Conservation (phyloP, 345 rosid genomes). For the Salix suchowensis region DNA sequence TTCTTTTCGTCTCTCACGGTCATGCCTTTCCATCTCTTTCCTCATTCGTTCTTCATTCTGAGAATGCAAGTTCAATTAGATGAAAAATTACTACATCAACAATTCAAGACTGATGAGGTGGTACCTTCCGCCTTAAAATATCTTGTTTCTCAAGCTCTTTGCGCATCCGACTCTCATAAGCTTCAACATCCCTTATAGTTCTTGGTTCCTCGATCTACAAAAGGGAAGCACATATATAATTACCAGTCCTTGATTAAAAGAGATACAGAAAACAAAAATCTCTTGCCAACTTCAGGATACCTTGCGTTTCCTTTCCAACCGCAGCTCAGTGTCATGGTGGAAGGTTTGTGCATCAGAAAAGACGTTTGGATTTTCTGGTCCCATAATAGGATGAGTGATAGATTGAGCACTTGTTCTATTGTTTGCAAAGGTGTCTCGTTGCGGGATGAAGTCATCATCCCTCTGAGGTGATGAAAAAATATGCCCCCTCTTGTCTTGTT, state of each 20-base stretch:
- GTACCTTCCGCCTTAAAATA: constrained; percentile 68
- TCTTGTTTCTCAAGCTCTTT: constrained; percentile 83
- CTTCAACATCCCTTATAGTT: constrained; percentile 66
- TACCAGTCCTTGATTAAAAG: constrained; percentile 9
- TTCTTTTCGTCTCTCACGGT: constrained; percentile 95
- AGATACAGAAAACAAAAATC: background rate
- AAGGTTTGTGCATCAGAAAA: constrained; percentile 38
- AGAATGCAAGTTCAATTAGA: constrained; percentile 18
- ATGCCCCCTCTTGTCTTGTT: constrained; percentile 56
- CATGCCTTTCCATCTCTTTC: constrained; percentile 88
- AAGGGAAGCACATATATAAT: constrained; percentile 19
- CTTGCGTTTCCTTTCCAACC: constrained; percentile 54
- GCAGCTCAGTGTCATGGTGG: constrained; percentile 35
- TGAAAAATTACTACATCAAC: background rate
- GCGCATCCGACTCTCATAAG: constrained; percentile 48
- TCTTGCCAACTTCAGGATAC: constrained; percentile 18
- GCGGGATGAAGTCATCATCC: constrained; percentile 49
- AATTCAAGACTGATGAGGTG: constrained; percentile 9
- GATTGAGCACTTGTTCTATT: constrained; percentile 38
- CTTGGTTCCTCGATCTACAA: constrained; percentile 67
- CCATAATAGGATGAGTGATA: constrained; percentile 25
- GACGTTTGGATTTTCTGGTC: constrained; percentile 39
- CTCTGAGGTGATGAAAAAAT: constrained; percentile 44
- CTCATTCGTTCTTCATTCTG: constrained; percentile 81
- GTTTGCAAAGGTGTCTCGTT: constrained; percentile 40